phyloP scores from a whole-genome alignment of 768 basidiomycete species.

The Cubamyces lactineus region DNA sequence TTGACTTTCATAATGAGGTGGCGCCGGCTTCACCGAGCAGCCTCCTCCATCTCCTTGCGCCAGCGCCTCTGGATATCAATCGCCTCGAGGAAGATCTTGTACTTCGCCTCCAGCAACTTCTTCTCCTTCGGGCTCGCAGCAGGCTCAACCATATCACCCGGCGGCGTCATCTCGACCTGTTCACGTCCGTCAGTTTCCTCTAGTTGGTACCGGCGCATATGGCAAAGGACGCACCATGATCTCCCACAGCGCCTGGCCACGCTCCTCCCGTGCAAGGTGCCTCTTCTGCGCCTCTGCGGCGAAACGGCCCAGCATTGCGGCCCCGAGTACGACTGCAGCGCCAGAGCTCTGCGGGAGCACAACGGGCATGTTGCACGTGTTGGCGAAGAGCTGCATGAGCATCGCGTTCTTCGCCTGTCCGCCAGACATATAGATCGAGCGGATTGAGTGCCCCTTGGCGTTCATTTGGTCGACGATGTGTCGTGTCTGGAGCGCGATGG shows the following conservation, averaged over 20 bases:
- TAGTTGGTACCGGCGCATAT: slow-evolving; percentile 1
- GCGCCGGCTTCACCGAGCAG: slow-evolving; percentile 29
- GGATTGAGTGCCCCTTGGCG: slow-evolving; percentile 78
- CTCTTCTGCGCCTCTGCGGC: slow-evolving; percentile 60
- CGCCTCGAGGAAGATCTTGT: slow-evolving; percentile 86
- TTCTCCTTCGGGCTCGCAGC: slow-evolving; percentile 63
- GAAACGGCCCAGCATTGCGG: slow-evolving; percentile 91
- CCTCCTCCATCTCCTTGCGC: slow-evolving; percentile 77
- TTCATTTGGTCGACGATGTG: slow-evolving; percentile 95
- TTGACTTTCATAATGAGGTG: background rate
- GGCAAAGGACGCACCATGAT: slow-evolving; percentile 70
- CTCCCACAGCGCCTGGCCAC: slow-evolving; percentile 78
- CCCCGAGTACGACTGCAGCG: slow-evolving; percentile 88
- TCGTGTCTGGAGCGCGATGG: slow-evolving; percentile 91
- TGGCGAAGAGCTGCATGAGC: slow-evolving; percentile 89
- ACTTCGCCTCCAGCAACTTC: slow-evolving; percentile 86
- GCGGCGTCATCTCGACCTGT: slow-evolving; percentile 91
- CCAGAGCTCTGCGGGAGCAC: slow-evolving; percentile 77
- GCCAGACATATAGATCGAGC: slow-evolving; percentile 88
- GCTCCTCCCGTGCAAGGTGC: slow-evolving; percentile 45
- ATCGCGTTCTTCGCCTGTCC: slow-evolving; percentile 89
- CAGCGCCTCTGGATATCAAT: slow-evolving; percentile 90
- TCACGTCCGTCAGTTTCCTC: slow-evolving; percentile 1
- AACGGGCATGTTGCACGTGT: slow-evolving; percentile 81
- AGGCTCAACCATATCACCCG: slow-evolving; percentile 73